Base-by-base conservation (phyloP, 2,329 filamentous ascomycete species). In the Penicillium digitatum region DNA sequence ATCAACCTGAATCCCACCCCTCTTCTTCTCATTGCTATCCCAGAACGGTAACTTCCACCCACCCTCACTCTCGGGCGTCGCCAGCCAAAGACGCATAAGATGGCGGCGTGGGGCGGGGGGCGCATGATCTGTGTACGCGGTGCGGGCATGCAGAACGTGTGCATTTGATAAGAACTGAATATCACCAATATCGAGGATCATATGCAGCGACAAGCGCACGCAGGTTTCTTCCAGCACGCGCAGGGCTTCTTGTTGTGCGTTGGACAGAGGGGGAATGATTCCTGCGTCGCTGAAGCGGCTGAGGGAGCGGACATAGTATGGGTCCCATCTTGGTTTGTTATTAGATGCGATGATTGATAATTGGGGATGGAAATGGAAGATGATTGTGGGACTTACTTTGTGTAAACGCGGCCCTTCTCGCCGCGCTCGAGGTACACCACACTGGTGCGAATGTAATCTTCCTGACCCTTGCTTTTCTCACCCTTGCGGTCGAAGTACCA, bases 401-500 rank as follows among this genome's bases (percentile, higher is more conserved):
- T 86, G 75, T 89, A 92, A 11, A 93, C 82, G 14, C 88, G 78
- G 32, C 81, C 81, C 63, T 85, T 79, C 7, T 82, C 81, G 7
- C 81, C 83, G 5, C 82, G 83, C 76, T 95, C 90, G 4, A 91
- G 77, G 71, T 91, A 95, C 63, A 94, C 83, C 18, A 95, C 83
- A 12, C 83, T 81, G 31, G 87, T 84, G 40, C 81, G 79, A 64
- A 90, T 88, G 74, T 85, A 95, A 54, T 86, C 85, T 52, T 92
- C 83, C 72, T 95, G 81, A 12, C 89, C 90, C 14, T 79, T 76
- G 22, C 85, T 88, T 1, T 83, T 84, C 77, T 95, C 90, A 11
- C 90, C 90, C 77, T 95, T 95, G 52, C 90, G 87, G 74, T 95
- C 90, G 71, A 95, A 93, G 76, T 95, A 94, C 90, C 90, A 95